Percentiles rank a stretch among this genome's conserved stretches.
phyloP scores from a whole-genome alignment of 2,329 filamentous ascomycete genomes.

The Cytospora leucostoma region DNA sequence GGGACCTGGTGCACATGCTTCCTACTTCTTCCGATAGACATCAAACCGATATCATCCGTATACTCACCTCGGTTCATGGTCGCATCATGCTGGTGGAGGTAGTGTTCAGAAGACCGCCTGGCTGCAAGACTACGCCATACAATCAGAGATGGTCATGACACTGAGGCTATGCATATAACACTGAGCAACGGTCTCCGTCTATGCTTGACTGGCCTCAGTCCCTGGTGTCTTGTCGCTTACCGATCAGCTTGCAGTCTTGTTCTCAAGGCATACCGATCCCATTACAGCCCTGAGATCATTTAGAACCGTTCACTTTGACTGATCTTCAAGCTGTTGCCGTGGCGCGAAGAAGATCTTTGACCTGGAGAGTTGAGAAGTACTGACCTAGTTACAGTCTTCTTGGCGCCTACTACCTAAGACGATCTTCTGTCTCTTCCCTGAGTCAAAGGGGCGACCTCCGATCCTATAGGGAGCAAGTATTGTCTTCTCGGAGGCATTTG shows the following conservation, averaged over 20 bases:
- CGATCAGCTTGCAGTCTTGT: conserved; percentile 6
- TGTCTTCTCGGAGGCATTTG: neutral
- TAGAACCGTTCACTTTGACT: neutral
- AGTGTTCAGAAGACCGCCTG: neutral
- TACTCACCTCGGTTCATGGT: conserved; percentile 8
- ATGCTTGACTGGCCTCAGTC: conserved; percentile 1
- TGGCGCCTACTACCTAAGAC: neutral
- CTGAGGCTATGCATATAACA: conserved; percentile 2
- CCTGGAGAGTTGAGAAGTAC: too few relatives aligned
- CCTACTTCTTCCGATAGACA: conserved; percentile 15
- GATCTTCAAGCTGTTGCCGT: too few relatives aligned
- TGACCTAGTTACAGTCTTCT: too few relatives aligned
- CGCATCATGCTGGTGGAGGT: conserved; percentile 4
- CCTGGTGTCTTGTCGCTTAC: conserved; percentile 13
- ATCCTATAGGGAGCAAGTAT: conserved; percentile 4
- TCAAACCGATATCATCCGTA: conserved; percentile 12
- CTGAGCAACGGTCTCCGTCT: conserved; percentile 1
- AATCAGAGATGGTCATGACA: neutral
- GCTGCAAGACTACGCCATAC: conserved; percentile 15
- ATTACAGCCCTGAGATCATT: neutral
- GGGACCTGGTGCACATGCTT: neutral
- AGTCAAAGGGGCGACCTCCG: conserved; percentile 1
- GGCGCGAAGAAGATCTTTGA: too few relatives aligned
- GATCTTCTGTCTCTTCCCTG: neutral
- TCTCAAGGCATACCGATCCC: neutral